phyloP scores from a whole-genome alignment of 2,329 filamentous ascomycete species.

The Botryotinia narcissicola region DNA sequence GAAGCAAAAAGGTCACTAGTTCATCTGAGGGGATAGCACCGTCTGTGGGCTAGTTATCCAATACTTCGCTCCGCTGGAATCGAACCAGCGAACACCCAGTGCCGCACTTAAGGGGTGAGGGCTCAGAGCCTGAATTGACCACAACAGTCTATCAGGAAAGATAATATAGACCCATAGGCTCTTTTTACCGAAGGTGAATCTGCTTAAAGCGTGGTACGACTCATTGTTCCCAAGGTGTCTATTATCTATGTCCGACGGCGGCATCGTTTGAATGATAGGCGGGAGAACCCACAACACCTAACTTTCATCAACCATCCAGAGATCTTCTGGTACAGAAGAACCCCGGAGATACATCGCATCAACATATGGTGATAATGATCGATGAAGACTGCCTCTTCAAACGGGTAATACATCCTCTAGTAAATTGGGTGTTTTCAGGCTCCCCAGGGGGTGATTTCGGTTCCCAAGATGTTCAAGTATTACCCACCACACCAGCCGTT shows the following conservation, averaged over 20 bases:
- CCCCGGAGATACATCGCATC: no score
- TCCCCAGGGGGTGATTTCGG: constrained; percentile 8
- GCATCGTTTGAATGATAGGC: neutral
- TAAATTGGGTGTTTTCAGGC: neutral
- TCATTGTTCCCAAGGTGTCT: neutral
- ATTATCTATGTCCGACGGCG: neutral
- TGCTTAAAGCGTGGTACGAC: neutral
- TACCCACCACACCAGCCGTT: constrained; percentile 1
- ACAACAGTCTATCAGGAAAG: no score
- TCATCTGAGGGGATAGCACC: no score
- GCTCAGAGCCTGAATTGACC: no score
- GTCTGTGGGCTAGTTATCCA: no score
- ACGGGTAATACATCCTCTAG: neutral
- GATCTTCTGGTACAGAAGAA: neutral
- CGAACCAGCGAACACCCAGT: neutral
- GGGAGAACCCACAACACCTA: neutral
- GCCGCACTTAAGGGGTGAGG: neutral
- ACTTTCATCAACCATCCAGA: neutral
- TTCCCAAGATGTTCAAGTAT: constrained; percentile 4
- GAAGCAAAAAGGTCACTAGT: no score
- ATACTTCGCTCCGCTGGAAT: neutral
- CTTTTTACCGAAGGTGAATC: neutral
- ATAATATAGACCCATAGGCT: no score
- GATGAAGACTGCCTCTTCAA: constrained; percentile 11
- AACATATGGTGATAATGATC: neutral